These are phyloP conservation scores for Dicorynia guianensis DNA, from an alignment of 306 rosid species.

Conservation along the genomic window DNA sequence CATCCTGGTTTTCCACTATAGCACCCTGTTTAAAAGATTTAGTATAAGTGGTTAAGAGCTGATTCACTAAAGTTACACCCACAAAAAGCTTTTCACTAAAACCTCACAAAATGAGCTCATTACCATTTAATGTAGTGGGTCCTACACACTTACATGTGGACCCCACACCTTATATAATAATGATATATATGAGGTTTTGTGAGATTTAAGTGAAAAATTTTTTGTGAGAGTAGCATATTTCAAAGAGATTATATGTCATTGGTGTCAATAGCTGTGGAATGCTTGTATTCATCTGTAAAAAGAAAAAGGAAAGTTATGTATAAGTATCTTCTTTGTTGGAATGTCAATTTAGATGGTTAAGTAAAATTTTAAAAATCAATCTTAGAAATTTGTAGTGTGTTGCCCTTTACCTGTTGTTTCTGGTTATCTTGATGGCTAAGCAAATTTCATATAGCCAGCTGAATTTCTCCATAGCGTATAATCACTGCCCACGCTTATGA, in stretches of 20 bases:
- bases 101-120: too few relatives aligned
- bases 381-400: conserved; percentile 40
- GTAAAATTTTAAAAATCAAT: conserved; percentile 42
- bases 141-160: too few relatives aligned
- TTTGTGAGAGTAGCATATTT: too few relatives aligned
- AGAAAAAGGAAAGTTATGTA: conserved; percentile 55
- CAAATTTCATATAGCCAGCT: conserved; percentile 2
- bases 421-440: conserved; percentile 14
- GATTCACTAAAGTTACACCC: too few relatives aligned
- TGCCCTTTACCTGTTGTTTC: conserved; percentile 24
- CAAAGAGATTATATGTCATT: conserved; percentile 11
- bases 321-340: conserved; percentile 48
- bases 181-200: too few relatives aligned
- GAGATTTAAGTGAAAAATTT: too few relatives aligned
- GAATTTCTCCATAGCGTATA: not conserved
- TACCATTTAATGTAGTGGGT: too few relatives aligned
- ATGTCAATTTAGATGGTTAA: conserved; percentile 44
- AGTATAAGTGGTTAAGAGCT: conserved; percentile 40
- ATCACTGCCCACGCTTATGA: not conserved
- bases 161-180: too few relatives aligned
- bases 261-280: conserved; percentile 62
- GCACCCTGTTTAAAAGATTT: conserved; percentile 30
- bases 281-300: conserved; percentile 69
- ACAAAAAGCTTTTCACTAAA: too few relatives aligned
- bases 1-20: conserved; percentile 40